Evolutionary conservation across 805 yeast genomes (phyloP).

Genomic region (Ogataea paraovalis): DNA sequence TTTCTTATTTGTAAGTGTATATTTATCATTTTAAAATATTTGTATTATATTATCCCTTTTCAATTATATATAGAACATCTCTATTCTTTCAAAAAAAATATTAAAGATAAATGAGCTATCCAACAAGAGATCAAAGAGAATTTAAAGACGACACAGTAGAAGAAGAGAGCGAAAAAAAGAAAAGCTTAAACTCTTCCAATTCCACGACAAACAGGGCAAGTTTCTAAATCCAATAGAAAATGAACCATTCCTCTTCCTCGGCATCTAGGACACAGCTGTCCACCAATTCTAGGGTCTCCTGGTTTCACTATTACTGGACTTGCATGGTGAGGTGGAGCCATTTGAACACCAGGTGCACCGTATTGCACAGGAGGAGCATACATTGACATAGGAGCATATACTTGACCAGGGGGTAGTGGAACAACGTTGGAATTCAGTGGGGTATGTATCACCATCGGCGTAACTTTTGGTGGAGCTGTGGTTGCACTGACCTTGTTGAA

Average conservation of each 20-base stretch:
- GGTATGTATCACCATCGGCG: slow-evolving; percentile 15
- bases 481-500: slow-evolving; percentile 37
- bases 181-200: slow-evolving; percentile 47
- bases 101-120: too few species aligned
- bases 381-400: slow-evolving; percentile 7
- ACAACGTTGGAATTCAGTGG: slow-evolving; percentile 25
- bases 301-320: slow-evolving; percentile 52
- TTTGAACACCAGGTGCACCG: neutral
- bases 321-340: slow-evolving; percentile 10
- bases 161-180: neutral
- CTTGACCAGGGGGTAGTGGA: slow-evolving; percentile 25
- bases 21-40: neutral
- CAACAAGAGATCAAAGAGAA: too few species aligned
- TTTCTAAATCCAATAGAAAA: slow-evolving; percentile 56
- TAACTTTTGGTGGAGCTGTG: slow-evolving; percentile 8
- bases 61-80: too few species aligned
- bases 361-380: slow-evolving; percentile 6
- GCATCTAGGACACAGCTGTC: slow-evolving; percentile 68
- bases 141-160: too few species aligned
- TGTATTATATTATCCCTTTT: neutral
- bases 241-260: slow-evolving; percentile 57
- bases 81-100: too few species aligned
- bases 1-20: neutral
- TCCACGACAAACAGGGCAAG: slow-evolving; percentile 64
- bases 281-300: slow-evolving; percentile 78